These are phyloP conservation scores for Vitis hybrid DNA, from an alignment of 177 flowering plant genomes.

Conservation along the genomic window DNA sequence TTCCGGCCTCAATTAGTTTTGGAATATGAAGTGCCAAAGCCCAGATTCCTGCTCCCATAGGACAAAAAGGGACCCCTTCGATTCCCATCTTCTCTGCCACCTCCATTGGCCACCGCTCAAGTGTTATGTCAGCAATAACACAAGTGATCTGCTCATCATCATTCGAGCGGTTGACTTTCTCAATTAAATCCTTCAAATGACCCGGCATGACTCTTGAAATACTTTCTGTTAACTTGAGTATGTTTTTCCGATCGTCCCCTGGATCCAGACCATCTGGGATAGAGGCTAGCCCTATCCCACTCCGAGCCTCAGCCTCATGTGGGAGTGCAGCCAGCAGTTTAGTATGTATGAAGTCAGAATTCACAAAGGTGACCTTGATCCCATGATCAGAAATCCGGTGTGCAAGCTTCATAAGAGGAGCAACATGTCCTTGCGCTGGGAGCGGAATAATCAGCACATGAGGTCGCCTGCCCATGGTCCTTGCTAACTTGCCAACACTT, in stretches of 20 bases:
- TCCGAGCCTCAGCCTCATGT: neutral
- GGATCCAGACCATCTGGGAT: slow-evolving; percentile 22
- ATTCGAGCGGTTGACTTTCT: neutral
- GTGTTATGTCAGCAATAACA: slow-evolving; percentile 16
- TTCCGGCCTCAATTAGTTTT: slow-evolving; percentile 10
- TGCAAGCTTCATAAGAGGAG: slow-evolving; percentile 21
- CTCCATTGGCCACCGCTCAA: slow-evolving; percentile 1
- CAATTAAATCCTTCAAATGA: neutral
- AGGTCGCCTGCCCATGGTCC: slow-evolving; percentile 1
- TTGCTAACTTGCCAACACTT: neutral
- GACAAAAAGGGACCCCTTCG: slow-evolving; percentile 11
- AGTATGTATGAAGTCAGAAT: slow-evolving; percentile 2
- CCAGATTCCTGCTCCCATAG: slow-evolving; percentile 10
- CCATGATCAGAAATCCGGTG: slow-evolving; percentile 13
- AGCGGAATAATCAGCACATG: slow-evolving; percentile 13
- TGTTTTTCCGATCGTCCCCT: slow-evolving; percentile 15
- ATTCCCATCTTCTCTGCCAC: slow-evolving; percentile 21
- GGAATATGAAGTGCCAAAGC: slow-evolving; percentile 18
- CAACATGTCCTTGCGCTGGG: slow-evolving; percentile 20
- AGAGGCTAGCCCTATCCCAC: neutral
- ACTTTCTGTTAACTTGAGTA: slow-evolving; percentile 5
- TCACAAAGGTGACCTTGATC: slow-evolving; percentile 21
- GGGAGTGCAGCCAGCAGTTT: neutral
- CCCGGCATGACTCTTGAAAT: neutral
- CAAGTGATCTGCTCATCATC: neutral